Conservation (phyloP, 352 stramenopile genomes). For the Phytophthora macrochlamydospora region DNA sequence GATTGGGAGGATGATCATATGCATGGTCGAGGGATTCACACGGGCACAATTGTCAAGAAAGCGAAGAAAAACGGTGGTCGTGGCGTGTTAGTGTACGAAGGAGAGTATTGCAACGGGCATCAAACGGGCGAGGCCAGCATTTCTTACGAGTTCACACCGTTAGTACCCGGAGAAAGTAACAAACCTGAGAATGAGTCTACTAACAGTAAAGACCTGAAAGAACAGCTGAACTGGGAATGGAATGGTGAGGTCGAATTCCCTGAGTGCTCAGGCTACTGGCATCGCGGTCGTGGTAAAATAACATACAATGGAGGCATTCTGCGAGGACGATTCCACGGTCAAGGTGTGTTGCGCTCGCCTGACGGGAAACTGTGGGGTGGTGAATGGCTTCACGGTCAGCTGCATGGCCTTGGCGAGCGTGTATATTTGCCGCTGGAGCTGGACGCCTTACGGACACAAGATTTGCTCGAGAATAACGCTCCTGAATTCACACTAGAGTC, state of each 20-base stretch:
- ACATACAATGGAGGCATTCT: slow-evolving; percentile 62
- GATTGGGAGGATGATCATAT: slow-evolving; percentile 62
- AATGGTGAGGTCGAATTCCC: slow-evolving; percentile 75
- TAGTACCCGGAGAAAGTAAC: slow-evolving; percentile 1
- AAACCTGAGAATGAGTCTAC: background rate
- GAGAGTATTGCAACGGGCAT: slow-evolving; percentile 46
- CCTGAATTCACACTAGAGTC: slow-evolving; percentile 6
- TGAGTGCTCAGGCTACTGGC: slow-evolving; percentile 56
- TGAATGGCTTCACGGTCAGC: slow-evolving; percentile 51
- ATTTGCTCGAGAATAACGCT: slow-evolving; percentile 29
- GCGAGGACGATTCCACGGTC: slow-evolving; percentile 68
- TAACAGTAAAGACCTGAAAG: slow-evolving; percentile 7
- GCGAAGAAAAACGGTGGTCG: slow-evolving; percentile 4
- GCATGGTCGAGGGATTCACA: slow-evolving; percentile 60
- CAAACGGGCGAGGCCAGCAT: slow-evolving; percentile 56
- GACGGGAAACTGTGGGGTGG: slow-evolving; percentile 65
- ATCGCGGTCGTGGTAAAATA: slow-evolving; percentile 53
- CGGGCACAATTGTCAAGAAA: slow-evolving; percentile 23
- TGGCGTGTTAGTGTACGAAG: slow-evolving; percentile 47
- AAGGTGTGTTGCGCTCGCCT: slow-evolving; percentile 53
- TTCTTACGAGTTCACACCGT: slow-evolving; percentile 41
- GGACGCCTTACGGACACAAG: slow-evolving; percentile 38
- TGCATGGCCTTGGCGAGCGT: slow-evolving; percentile 52
- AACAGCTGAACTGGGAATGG: slow-evolving; percentile 35
- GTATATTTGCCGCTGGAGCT: slow-evolving; percentile 60